A percentile compares a stretch with the other conserved stretches of the same genome.
phyloP scores from a whole-genome alignment of 352 stramenopile species.

The Achlya hypogyna region DNA sequence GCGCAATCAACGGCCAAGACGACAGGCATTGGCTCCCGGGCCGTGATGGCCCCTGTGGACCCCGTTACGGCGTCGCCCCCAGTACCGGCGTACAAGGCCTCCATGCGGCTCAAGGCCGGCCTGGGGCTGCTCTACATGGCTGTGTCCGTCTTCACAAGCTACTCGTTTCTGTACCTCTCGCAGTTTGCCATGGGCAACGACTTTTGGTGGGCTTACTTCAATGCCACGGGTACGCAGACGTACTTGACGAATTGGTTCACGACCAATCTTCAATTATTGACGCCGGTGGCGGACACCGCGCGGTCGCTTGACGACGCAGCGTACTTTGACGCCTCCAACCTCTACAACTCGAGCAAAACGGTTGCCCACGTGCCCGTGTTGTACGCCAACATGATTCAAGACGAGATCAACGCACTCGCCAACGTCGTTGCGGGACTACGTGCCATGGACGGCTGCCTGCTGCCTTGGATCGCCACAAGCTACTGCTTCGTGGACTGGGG shows the following conservation, averaged over 20 bases:
- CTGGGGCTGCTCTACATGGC: slow-evolving; percentile 14
- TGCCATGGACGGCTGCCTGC: not conserved
- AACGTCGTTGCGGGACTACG: not conserved
- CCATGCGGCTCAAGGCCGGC: not conserved
- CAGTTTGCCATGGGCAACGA: slow-evolving; percentile 14
- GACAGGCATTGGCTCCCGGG: not conserved
- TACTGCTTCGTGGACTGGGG: slow-evolving; percentile 12
- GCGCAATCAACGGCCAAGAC: not conserved
- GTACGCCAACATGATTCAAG: slow-evolving; percentile 12
- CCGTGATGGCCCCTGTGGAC: not conserved
- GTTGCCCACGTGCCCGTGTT: not conserved
- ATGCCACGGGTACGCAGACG: not conserved
- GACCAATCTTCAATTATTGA: not conserved
- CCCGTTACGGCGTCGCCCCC: not conserved
- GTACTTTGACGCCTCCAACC: not conserved
- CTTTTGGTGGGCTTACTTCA: slow-evolving; percentile 14
- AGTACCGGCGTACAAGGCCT: not conserved
- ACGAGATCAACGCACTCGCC: not conserved
- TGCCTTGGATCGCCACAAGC: not conserved
- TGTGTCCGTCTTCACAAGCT: not conserved
- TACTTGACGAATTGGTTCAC: slow-evolving; percentile 15
- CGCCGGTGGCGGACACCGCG: not conserved
- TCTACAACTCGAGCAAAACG: not conserved
- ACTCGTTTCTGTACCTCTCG: not conserved
- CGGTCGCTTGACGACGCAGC: not conserved